Conservation (phyloP, 192 early-diverging fungal genomes). For the Dispira simplex region DNA sequence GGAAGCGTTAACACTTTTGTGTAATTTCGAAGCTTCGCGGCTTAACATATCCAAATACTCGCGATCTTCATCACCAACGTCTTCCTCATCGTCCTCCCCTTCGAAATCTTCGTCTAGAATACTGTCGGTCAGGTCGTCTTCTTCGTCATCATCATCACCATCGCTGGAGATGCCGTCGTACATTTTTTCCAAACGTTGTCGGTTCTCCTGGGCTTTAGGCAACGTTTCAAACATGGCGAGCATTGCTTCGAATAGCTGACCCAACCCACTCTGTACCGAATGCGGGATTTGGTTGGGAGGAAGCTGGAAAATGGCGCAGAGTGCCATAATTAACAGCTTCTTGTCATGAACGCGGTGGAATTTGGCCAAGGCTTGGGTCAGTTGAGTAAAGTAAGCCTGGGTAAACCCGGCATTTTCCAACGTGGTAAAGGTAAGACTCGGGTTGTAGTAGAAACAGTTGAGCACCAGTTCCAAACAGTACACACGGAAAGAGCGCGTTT, state of each 20-base stretch:
- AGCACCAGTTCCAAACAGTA: slow-evolving; percentile 66
- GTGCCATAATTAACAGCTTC: slow-evolving; percentile 73
- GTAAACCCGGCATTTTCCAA: slow-evolving; percentile 69
- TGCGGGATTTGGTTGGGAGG: slow-evolving; percentile 55
- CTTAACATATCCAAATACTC: slow-evolving; percentile 45
- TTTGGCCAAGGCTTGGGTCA: slow-evolving; percentile 54
- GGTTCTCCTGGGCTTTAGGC: slow-evolving; percentile 42
- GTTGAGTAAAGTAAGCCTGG: slow-evolving; percentile 58
- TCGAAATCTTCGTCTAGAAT: slow-evolving; percentile 14
- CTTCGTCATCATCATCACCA: slow-evolving; percentile 21
- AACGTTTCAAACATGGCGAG: slow-evolving; percentile 59
- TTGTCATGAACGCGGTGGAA: slow-evolving; percentile 87
- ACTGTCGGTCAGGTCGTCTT: slow-evolving; percentile 7
- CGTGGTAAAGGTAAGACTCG: slow-evolving; percentile 48
- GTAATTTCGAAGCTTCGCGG: slow-evolving; percentile 21
- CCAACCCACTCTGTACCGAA: slow-evolving; percentile 53
- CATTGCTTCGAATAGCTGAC: slow-evolving; percentile 54
- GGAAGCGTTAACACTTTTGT: slow-evolving; percentile 20
- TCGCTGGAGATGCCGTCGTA: slow-evolving; percentile 5
- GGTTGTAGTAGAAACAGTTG: slow-evolving; percentile 83
- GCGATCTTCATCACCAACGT: slow-evolving; percentile 42
- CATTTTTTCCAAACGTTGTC: background rate
- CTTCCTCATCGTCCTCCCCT: slow-evolving; percentile 42
- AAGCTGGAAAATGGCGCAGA: slow-evolving; percentile 57
- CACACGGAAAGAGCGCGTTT: slow-evolving; percentile 52